Evolutionary conservation across 1,284 basidiomycete species (phyloP), one percentile per base, ranked within the genome.

Genomic region (Sporisorium sorghi): DNA sequence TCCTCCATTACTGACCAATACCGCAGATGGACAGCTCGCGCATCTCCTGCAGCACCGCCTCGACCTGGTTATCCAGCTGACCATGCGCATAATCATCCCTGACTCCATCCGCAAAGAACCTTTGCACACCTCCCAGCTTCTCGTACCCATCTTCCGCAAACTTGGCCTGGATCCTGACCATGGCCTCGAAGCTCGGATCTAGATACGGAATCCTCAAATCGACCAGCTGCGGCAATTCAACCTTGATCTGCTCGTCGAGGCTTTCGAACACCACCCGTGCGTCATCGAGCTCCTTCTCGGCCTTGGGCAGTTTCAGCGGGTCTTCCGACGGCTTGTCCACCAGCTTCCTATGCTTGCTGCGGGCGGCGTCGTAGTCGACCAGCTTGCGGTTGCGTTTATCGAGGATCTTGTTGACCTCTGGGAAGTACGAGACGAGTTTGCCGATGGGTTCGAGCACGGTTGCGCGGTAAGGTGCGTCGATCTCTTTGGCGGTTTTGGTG

Each of bases 71-170:
- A 84, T 99, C 96, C 56, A 99, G 87, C 84, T 94, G 92, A 6
- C 96, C 96, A 55, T 94, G 93, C 23, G 97, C 96, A 83, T 99
- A 99, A 80, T 99, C 94, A 14, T 82, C 81, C 19, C 83, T 70
- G 0, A 84, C 79, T 14, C 79, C 76, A 42, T 84, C 82, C 7
- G 79, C 65, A 66, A 84, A 84, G 70, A 78, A 99, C 89, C 94
- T 87, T 85, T 99, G 97, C 5, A 99, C 97, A 47, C 93, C 91
- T 46, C 94, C 93, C 58, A 99, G 88, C 86, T 97, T 98, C 87
- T 99, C 95, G 85, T 99, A 99, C 0, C 93, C 97, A 80, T 98
- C 95, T 84, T 97, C 93, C 1, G 95, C 94, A 82, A 97, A 97
- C 81, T 94, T 94, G 83, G 93, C 90, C 85, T 99, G 96, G 89